Evolutionary conservation across 345 rosid species (phyloP).

Genomic region (Eucalyptus polyanthemos): DNA sequence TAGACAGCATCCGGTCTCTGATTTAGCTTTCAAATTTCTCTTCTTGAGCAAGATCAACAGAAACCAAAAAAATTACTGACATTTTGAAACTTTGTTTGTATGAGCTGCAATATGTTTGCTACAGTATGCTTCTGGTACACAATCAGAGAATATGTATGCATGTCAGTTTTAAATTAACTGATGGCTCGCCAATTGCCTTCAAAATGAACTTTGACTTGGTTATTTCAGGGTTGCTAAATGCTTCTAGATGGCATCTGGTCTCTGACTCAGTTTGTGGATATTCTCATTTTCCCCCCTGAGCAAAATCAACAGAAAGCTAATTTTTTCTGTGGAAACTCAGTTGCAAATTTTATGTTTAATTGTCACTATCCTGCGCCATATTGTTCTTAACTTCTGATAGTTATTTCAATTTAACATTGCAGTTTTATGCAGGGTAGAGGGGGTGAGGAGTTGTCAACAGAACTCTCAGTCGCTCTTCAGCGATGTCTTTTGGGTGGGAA

Average conservation of each 20-base stretch:
- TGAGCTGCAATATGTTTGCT: accelerated
- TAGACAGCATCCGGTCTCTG: not conserved
- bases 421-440: conserved; percentile 68
- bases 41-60: not conserved
- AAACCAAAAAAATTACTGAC: not conserved
- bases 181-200: not conserved
- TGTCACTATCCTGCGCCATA: not conserved
- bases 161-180: not conserved
- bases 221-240: not conserved
- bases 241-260: not conserved
- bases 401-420: not conserved
- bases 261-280: not conserved
- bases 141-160: not conserved
- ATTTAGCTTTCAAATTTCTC: not conserved
- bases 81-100: not conserved
- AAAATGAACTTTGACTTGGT: not conserved
- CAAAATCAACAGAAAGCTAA: not conserved
- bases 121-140: not conserved
- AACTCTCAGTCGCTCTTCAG: conserved; percentile 66
- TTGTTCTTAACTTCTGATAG: not conserved
- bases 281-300: not conserved
- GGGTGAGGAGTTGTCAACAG: conserved; percentile 78
- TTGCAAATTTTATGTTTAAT: not conserved
- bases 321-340: not conserved
- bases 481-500: conserved; percentile 80